Evolutionary conservation across 1,284 basidiomycete species (phyloP).

Genomic region (Inonotus hispidus): DNA sequence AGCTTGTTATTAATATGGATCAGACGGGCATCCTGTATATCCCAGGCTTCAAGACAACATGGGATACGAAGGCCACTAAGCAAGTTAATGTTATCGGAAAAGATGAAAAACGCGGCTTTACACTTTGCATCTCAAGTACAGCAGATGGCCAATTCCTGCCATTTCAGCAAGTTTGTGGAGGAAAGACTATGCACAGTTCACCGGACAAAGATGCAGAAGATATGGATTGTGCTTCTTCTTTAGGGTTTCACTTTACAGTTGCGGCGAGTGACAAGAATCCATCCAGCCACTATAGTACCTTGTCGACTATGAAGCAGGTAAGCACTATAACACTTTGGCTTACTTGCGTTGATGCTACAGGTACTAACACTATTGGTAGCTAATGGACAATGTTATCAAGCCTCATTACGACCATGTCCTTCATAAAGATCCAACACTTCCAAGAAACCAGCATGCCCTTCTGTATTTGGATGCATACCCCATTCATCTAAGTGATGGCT

Average conservation of each 20-base stretch:
- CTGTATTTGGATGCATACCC: constrained; percentile 33
- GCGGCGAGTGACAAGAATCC: constrained; percentile 33
- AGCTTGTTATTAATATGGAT: constrained; percentile 31
- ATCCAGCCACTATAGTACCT: constrained; percentile 31
- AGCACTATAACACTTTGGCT: constrained; percentile 26
- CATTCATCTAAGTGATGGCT: constrained; percentile 32
- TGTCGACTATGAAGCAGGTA: constrained; percentile 26
- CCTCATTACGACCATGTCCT: neutral
- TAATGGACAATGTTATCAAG: neutral
- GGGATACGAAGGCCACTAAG: no score
- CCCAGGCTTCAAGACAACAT: no score
- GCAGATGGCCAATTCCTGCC: constrained; percentile 28
- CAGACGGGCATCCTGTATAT: constrained; percentile 32
- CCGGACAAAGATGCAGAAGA: constrained; percentile 21
- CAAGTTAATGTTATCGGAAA: neutral
- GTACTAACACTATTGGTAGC: neutral
- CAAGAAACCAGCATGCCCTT: constrained; percentile 26
- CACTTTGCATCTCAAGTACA: constrained; percentile 27
- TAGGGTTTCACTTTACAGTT: constrained; percentile 27
- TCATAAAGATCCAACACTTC: constrained; percentile 22
- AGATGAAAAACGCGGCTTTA: constrained; percentile 32
- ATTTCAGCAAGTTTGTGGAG: constrained; percentile 29
- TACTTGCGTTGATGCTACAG: constrained; percentile 32
- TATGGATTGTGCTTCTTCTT: constrained; percentile 22
- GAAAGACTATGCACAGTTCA: constrained; percentile 23